phyloP scores from a whole-genome alignment of 371 early-diverging fungal genomes.

The Mortierella sp. region DNA sequence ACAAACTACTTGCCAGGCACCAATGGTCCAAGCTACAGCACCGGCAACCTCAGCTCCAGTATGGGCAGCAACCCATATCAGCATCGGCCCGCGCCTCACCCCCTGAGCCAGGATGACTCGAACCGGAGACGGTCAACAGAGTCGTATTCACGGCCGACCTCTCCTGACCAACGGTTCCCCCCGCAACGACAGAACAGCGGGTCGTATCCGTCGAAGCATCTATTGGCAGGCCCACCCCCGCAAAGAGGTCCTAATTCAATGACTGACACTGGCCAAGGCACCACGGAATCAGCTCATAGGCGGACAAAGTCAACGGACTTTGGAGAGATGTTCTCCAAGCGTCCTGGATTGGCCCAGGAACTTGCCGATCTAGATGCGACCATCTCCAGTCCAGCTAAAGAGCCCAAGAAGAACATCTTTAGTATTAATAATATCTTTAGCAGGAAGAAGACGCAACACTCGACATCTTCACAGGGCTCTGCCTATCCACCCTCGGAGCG shows the following conservation, averaged over 20 bases:
- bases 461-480: constrained; percentile 7
- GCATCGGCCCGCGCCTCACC: constrained; percentile 22
- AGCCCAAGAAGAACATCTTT: constrained; percentile 27
- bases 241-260: constrained; percentile 13
- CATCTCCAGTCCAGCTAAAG: constrained; percentile 32
- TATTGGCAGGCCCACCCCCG: constrained; percentile 19
- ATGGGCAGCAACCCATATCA: constrained; percentile 11
- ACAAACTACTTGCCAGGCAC: constrained; percentile 10
- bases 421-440: constrained; percentile 28
- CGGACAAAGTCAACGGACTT: constrained; percentile 48
- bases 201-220: constrained; percentile 2
- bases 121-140: constrained; percentile 34
- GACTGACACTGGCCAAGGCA: constrained; percentile 15
- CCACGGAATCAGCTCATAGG: constrained; percentile 24
- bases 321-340: constrained; percentile 39
- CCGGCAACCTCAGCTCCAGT: constrained; percentile 1
- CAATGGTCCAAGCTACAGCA: constrained; percentile 10
- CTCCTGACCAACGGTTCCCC: constrained; percentile 21
- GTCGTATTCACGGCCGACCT: constrained; percentile 38
- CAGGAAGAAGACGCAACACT: constrained; percentile 32
- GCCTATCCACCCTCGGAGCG: constrained; percentile 17
- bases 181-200: constrained; percentile 12
- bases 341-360: constrained; percentile 31
- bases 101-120: constrained; percentile 26
- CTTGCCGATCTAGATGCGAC: constrained; percentile 16